These are phyloP conservation scores for Metroxylon sagu DNA, from an alignment of 176 grass and related monocot genomes.

Conservation along the genomic window DNA sequence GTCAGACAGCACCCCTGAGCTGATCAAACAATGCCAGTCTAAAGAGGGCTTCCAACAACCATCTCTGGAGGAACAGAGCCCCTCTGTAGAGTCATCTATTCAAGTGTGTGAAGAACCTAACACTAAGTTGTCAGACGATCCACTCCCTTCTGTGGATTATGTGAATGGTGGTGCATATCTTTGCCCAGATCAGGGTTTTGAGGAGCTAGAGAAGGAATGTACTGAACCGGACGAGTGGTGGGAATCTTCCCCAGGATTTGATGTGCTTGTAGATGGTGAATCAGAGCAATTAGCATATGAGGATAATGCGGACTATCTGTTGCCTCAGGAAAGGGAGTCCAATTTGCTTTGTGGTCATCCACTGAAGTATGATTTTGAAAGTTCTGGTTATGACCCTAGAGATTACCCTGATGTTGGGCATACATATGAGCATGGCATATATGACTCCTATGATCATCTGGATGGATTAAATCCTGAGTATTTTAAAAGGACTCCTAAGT, in stretches of 20 bases:
- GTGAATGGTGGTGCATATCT: not conserved
- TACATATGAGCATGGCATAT: conserved; percentile 9
- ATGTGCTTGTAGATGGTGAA: conserved; percentile 37
- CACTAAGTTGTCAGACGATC: no score
- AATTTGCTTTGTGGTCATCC: conserved; percentile 12
- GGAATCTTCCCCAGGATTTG: conserved; percentile 50
- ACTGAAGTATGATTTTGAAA: conserved; percentile 3
- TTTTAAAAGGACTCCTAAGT: conserved; percentile 15
- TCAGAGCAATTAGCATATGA: not conserved
- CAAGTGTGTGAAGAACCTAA: no score
- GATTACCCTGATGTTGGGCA: conserved; percentile 26
- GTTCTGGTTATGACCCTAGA: conserved; percentile 13
- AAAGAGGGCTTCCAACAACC: conserved; percentile 5
- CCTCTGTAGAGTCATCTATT: no score
- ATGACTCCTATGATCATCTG: conserved; percentile 23
- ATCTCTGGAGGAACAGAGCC: no score
- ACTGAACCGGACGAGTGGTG: conserved; percentile 11
- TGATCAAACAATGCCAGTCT: not conserved
- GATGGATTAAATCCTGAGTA: conserved; percentile 14
- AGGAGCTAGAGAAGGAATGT: conserved; percentile 21
- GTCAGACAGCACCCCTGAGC: conserved; percentile 10
- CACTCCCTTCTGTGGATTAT: no score
- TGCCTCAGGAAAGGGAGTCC: conserved; percentile 12
- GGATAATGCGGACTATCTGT: conserved; percentile 18
- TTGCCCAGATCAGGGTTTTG: conserved; percentile 23